Percentiles rank a stretch among this genome's conserved stretches.
Evolutionary conservation across 2,329 filamentous ascomycete genomes (phyloP).

Genomic region (Colletotrichum sp.): DNA sequence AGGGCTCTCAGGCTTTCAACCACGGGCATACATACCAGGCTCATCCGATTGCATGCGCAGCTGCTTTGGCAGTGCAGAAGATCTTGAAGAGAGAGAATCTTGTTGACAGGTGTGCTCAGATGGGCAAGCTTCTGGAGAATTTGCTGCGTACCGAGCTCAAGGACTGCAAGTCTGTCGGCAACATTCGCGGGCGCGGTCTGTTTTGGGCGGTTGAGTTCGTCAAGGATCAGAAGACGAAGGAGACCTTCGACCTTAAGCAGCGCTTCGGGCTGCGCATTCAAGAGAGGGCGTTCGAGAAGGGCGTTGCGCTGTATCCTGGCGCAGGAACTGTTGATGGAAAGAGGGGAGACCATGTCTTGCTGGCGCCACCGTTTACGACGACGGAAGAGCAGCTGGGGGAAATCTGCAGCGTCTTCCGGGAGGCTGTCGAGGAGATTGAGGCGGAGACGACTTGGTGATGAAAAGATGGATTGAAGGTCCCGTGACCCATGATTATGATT

Average conservation of each 20-base stretch:
- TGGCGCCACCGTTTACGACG: conserved; percentile 73
- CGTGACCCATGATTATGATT: neutral
- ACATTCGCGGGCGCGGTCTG: conserved; percentile 45
- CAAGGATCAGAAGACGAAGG: conserved; percentile 36
- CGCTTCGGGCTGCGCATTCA: conserved; percentile 31
- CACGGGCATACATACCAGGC: conserved; percentile 31
- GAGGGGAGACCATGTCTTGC: conserved; percentile 70
- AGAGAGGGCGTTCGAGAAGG: conserved; percentile 30
- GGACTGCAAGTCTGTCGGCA: conserved; percentile 38
- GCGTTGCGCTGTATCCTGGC: conserved; percentile 52
- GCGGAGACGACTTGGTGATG: neutral
- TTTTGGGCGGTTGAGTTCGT: conserved; percentile 57
- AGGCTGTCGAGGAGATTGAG: conserved; percentile 7
- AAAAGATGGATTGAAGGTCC: neutral
- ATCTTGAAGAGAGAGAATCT: conserved; percentile 39
- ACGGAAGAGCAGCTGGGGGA: conserved; percentile 31
- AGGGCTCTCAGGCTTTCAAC: conserved; percentile 42
- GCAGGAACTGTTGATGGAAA: conserved; percentile 64
- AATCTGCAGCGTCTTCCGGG: conserved; percentile 5
- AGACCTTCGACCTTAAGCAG: conserved; percentile 35
- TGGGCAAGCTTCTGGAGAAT: conserved; percentile 34
- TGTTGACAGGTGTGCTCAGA: conserved; percentile 32
- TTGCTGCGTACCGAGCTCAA: conserved; percentile 30
- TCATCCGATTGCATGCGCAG: conserved; percentile 30
- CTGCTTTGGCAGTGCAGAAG: conserved; percentile 31